Evolutionary conservation across 257 asterid genomes (phyloP), one percentile per base, ranked within the genome.

Genomic region (Solanum neorickii): DNA sequence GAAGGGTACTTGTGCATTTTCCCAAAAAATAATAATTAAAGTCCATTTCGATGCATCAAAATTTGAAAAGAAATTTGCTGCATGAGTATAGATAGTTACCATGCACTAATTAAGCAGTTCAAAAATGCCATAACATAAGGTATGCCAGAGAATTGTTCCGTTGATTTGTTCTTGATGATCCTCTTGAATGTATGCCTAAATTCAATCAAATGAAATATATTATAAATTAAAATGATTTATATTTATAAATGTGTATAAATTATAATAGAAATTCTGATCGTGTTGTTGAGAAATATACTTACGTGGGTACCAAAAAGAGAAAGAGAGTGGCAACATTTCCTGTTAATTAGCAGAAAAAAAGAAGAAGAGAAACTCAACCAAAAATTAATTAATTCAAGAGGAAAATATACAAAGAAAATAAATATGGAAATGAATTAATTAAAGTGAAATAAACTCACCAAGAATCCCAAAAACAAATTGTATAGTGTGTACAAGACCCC

Each of bases 221-320:
- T 59, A 7, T 5, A 13, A 47, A 31, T 37, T 3, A 5, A 39
- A 23, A 68, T 29, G 12, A 12, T 66, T 65, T 70, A 31, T 70
- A 16, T 15, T 15, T 7, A 16, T 8, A 18, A 7, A 18, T 52
- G 25, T 59, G 23, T 20, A 59, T 59, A 59, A 27, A 31, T 15
- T 31, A 70, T 7, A 14, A 15, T 15, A 9, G 3, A 18, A 70
- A 31, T 70, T 16, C 5, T 8, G 8, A 70, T 70, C 9, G 62
- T 7, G 10, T 56, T 18, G 65, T 56, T 56, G 1, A 16, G 84
- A 20, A 69, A 47, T 72, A 33, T 72, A 83, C 46, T 72, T 90
- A 95, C 99, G 93, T 6, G 76, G 99, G 98, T 56, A 97, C 94
- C 90, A 94, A 87, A 95, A 93, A 96, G 37, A 96, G 96, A 88